These are phyloP conservation scores for Pleurozium schreberi DNA, from an alignment of 225 moss, liverwort and hornwort genomes.

Conservation along the genomic window DNA sequence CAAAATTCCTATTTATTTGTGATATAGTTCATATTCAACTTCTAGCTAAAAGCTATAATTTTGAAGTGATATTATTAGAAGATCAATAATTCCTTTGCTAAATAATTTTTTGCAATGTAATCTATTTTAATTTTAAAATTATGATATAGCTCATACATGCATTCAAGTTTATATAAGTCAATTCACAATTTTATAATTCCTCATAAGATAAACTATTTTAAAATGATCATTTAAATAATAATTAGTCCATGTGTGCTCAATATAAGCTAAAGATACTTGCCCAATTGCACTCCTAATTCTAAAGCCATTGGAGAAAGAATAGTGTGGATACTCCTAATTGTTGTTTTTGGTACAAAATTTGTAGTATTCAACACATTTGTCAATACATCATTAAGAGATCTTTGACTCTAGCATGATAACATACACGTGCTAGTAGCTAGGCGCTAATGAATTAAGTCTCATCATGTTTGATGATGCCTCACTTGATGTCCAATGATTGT, in stretches of 20 bases:
- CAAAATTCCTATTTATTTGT: background rate
- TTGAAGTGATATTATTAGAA: background rate
- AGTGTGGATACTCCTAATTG: background rate
- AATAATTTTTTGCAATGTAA: background rate
- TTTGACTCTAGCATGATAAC: background rate
- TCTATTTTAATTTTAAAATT: background rate
- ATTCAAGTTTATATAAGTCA: background rate
- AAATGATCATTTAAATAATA: background rate
- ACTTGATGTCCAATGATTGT: too few species aligned
- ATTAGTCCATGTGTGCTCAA: background rate
- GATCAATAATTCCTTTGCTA: accelerated
- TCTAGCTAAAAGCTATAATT: background rate
- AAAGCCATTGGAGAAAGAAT: accelerated
- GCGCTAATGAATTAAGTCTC: background rate
- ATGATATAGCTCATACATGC: background rate
- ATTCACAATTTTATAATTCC: background rate
- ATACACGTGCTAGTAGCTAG: background rate
- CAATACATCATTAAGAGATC: background rate
- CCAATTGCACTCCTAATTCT: accelerated
- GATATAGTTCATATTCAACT: background rate
- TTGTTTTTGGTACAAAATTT: background rate
- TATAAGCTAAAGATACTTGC: background rate
- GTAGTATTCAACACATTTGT: background rate
- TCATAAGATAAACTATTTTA: background rate
- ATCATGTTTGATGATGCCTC: background rate